Evolutionary conservation across 2,329 filamentous ascomycete species (phyloP), one percentile per base, ranked within the genome.

Genomic region (Septoria petroselini): DNA sequence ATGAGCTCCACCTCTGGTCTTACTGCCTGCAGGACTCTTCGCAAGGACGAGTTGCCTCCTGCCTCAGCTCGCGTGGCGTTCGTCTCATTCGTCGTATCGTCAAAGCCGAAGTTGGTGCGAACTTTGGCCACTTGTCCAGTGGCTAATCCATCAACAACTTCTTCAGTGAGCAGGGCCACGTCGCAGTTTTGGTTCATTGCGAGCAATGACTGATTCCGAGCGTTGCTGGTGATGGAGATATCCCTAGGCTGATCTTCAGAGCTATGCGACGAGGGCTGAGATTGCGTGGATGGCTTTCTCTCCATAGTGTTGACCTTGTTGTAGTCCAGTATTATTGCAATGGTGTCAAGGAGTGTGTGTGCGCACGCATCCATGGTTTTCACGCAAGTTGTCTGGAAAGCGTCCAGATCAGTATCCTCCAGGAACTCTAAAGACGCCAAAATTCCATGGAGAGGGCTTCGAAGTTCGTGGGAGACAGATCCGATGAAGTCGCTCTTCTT

Each of bases 381-480:
- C 14, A 56, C 31, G 37, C 55, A 58, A 12, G 53, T 52, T 8
- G 37, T 50, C 39, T 65, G 62, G n/a, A 60, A 59, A 7, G 39
- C 19, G 21, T 58, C 58, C 19, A 59, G 53, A 3, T 44, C 44
- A 9, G 62, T 65, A n/a, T 81, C 77, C 3, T 73, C 71, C 0
- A 83, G 59, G 3, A 82, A 43, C 70, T 79, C 62, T 11, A 63
- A 33, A 3, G 46, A 57, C 1, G 53, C 63, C 2, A 66, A 50
- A 9, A 63, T 62, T 3, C 60, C 59, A 34, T 66, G 63, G 1
- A 66, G 53, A 4, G 63, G 63, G 31, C 62, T 72, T 3, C 75
- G 67, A 7, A 80, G 65, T 54, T 80, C 77, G 55, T 80, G 77
- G 18, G 71, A 75, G 8, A 79, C 74, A 3, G 68, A 71, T 18